Evolutionary conservation across 1,284 basidiomycete species (phyloP).

Genomic region (Ustilago loliicola): DNA sequence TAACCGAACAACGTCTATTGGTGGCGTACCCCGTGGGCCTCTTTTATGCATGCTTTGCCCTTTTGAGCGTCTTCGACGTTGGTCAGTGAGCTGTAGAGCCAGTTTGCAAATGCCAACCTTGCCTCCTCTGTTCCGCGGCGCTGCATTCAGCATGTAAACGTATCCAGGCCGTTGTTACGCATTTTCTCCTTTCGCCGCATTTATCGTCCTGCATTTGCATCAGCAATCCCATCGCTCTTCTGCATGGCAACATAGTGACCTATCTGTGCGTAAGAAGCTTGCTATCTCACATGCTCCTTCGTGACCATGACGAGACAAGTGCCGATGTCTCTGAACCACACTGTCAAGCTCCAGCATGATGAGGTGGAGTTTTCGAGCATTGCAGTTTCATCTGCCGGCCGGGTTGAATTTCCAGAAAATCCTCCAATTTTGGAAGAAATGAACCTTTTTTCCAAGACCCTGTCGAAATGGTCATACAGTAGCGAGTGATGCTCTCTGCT

Average conservation of each 20-base stretch:
- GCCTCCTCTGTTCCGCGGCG: not conserved
- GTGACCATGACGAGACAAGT: not conserved
- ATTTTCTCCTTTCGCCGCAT: not conserved
- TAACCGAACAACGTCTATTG: constrained; percentile 68
- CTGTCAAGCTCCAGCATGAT: not conserved
- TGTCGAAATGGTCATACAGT: not conserved
- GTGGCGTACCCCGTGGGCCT: constrained; percentile 69
- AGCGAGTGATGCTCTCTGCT: not conserved
- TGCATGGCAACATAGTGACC: not conserved
- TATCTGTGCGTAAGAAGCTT: not conserved
- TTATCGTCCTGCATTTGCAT: constrained; percentile 1
- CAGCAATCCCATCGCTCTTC: not conserved
- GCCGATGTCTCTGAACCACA: not conserved
- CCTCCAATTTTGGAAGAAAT: constrained; percentile 5
- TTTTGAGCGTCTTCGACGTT: constrained; percentile 66
- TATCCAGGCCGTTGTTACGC: not conserved
- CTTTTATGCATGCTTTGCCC: constrained; percentile 69
- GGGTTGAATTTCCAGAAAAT: constrained; percentile 4
- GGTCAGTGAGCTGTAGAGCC: constrained; percentile 21
- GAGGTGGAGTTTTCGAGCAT: not conserved
- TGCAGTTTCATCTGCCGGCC: not conserved
- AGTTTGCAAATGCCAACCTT: not conserved
- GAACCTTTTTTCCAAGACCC: constrained; percentile 3
- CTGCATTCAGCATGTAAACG: not conserved
- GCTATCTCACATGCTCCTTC: not conserved